Evolutionary conservation across 108 stramenopile species (phyloP).

Genomic region (Licmophora abbreviata): DNA sequence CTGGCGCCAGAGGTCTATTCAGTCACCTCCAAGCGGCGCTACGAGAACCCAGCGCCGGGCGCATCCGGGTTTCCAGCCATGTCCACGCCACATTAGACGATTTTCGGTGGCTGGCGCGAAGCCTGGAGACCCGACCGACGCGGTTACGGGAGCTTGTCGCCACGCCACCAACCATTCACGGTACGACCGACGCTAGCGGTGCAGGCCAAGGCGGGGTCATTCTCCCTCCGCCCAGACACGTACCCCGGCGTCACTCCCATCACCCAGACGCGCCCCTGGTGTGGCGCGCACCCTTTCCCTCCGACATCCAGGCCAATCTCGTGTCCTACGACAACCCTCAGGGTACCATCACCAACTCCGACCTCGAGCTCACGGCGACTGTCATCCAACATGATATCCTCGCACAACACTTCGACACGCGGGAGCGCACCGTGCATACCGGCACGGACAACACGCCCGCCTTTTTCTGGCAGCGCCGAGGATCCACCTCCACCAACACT

Average conservation of each 20-base stretch:
- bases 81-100: constrained; percentile 11
- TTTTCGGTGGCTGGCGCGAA: constrained; percentile 13
- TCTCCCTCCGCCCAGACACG: constrained; percentile 17
- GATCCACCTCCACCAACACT: too few species aligned
- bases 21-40: constrained; percentile 24
- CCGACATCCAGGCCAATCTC: constrained; percentile 6
- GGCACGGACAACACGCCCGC: too few species aligned
- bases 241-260: not conserved
- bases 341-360: constrained; percentile 23
- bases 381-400: constrained; percentile 34
- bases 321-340: constrained; percentile 12
- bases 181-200: constrained; percentile 29
- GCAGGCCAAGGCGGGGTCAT: constrained; percentile 20
- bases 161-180: constrained; percentile 12
- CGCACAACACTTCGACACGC: constrained; percentile 14
- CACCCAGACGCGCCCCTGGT: constrained; percentile 12
- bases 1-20: constrained; percentile 21
- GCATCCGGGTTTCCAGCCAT: not conserved
- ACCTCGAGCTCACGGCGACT: constrained; percentile 30
- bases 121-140: constrained; percentile 13
- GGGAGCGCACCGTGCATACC: too few species aligned
- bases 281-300: constrained; percentile 26
- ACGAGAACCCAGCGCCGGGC: constrained; percentile 1
- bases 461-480: too few species aligned
- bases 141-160: constrained; percentile 32